Evolutionary conservation across 2,329 filamentous ascomycete genomes (phyloP).

Genomic region (Cytospora piceae): DNA sequence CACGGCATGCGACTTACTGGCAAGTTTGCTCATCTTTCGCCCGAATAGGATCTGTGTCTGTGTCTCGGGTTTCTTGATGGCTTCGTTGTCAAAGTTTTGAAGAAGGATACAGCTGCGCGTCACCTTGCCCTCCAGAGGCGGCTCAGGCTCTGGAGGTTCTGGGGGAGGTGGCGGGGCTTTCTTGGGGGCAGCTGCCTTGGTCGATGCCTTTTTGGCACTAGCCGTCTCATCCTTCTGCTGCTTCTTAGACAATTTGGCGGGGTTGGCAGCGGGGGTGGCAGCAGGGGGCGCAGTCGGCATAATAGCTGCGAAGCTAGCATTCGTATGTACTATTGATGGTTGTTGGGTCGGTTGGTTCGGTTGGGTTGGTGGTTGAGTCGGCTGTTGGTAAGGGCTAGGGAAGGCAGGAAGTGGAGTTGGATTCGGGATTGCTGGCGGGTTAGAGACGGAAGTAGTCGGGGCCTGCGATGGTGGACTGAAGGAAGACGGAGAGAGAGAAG

Average conservation of each 20-base stretch:
- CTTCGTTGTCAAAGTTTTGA: conserved; percentile 62
- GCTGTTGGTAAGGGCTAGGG: conserved; percentile 12
- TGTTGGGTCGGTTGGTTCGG: background rate
- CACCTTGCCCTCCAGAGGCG: conserved; percentile 52
- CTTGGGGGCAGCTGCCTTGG: conserved; percentile 27
- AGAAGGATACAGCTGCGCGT: conserved; percentile 62
- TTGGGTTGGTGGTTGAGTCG: background rate
- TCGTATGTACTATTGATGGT: conserved; percentile 23
- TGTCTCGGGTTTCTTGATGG: conserved; percentile 58
- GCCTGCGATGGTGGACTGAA: conserved; percentile 30
- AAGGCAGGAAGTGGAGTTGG: conserved; percentile 7
- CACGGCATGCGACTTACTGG: conserved; percentile 48
- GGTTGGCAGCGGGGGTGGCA: background rate
- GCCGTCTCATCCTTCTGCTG: conserved; percentile 23
- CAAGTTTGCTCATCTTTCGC: conserved; percentile 60
- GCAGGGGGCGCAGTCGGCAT: conserved; percentile 2
- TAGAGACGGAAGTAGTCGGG: background rate
- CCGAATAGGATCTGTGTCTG: conserved; percentile 64
- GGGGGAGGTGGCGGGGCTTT: conserved; percentile 36
- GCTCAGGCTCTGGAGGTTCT: conserved; percentile 36
- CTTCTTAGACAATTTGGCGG: conserved; percentile 25
- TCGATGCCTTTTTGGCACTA: conserved; percentile 14
- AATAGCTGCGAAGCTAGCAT: conserved; percentile 28
- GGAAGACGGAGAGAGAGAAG: conserved; percentile 34
- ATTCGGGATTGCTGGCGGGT: conserved; percentile 3